phyloP scores from a whole-genome alignment of 1,284 basidiomycete species.

The Tylopilus sp. region DNA sequence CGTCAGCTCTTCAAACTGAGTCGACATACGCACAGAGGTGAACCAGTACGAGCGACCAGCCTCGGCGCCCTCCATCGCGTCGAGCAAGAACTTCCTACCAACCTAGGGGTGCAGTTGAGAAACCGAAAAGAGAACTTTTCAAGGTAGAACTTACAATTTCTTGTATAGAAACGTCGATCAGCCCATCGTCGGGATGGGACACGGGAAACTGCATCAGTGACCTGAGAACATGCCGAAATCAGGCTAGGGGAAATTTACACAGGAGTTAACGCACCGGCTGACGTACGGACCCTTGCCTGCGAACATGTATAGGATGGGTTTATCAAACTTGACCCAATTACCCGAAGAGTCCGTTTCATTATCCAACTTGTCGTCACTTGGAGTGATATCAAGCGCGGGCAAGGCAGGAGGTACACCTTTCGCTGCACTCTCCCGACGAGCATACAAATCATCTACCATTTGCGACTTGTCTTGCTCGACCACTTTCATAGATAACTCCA shows the following conservation, averaged over 20 bases:
- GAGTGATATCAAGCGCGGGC: slow-evolving; percentile 23
- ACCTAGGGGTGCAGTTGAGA: slow-evolving; percentile 48
- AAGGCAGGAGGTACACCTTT: slow-evolving; percentile 37
- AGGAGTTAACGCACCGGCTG: slow-evolving; percentile 59
- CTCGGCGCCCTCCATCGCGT: slow-evolving; percentile 74
- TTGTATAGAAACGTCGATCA: slow-evolving; percentile 84
- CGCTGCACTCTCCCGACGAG: slow-evolving; percentile 43
- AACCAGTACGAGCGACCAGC: slow-evolving; percentile 79
- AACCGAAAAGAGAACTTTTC: neutral
- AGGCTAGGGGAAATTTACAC: neutral
- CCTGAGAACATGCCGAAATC: slow-evolving; percentile 43
- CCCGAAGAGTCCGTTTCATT: slow-evolving; percentile 52
- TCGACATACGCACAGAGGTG: slow-evolving; percentile 51
- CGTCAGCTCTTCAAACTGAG: neutral
- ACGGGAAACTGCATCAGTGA: slow-evolving; percentile 92
- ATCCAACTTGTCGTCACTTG: slow-evolving; percentile 30
- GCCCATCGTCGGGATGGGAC: slow-evolving; percentile 81
- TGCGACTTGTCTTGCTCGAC: slow-evolving; percentile 78
- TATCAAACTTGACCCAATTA: slow-evolving; percentile 76
- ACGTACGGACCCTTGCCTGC: slow-evolving; percentile 80
- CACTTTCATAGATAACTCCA: slow-evolving; percentile 79
- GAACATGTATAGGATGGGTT: slow-evolving; percentile 78
- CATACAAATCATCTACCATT: slow-evolving; percentile 66
- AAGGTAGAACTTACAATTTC: slow-evolving; percentile 58
- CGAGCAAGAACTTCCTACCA: slow-evolving; percentile 64